Evolutionary conservation across 2,329 filamentous ascomycete genomes (phyloP), one percentile per base, ranked within the genome.

Genomic region (Trichoderma lentiforme): DNA sequence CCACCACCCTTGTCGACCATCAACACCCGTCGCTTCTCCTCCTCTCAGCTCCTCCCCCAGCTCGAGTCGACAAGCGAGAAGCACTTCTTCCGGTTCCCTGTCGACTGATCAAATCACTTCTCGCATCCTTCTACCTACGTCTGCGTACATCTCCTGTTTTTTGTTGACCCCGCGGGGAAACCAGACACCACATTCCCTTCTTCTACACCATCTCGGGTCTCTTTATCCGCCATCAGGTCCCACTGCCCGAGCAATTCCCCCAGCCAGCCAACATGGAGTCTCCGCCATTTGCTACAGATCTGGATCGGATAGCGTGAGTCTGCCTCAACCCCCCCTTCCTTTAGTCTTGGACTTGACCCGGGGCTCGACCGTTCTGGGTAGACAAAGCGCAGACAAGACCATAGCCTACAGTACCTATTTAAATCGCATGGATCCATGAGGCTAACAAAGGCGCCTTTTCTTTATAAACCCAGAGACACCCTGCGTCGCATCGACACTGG

Each of bases 251-350:
- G 63, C 51, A 69, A 43, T 72, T 39, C 34, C 70, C 70, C 70
- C 65, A 60, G 36, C 65, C 56, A 26, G 56, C 62, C 36, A 72
- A 56, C 62, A 73, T 73, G 72, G 72, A 73, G 56, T 57, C 66
- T 71, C 57, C 72, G 53, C 64, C 64, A 51, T 71, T 51, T 61
- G 58, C 72, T 73, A 51, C 68, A 73, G 72, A 73, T 67, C 69
- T 73, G 68, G 72, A 73, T 71, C 72, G 63, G 62, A 73, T 66
- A 73, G 68, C 62, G 72, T 73, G 63, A 73, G 72, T 71, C 47
- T 67, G 47, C 69, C 53, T 69, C 30, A 61, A 62, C 58, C 64
- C 71, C 56, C 56, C 71, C 56, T 43, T 65, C 57, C 32, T 24
- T 30, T 61, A 51, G 65, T 53, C 18, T 63, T 62, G 30, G 51